Evolutionary conservation across 495 filamentous ascomycete genomes (phyloP).

Genomic region (Penicillium psychrofluorescens): DNA sequence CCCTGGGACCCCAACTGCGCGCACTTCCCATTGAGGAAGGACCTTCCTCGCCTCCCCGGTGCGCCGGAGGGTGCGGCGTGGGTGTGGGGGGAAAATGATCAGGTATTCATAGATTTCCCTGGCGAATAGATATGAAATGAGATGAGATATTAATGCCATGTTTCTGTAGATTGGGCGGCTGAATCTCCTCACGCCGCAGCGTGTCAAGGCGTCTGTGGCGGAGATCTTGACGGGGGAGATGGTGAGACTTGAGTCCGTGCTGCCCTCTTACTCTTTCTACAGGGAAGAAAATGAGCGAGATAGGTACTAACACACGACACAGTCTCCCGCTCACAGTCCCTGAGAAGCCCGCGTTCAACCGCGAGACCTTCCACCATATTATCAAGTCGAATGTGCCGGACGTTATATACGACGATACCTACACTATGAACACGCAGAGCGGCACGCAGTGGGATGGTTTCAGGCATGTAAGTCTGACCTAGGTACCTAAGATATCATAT

Average conservation of each 20-base stretch:
- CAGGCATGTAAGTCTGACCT: conserved; percentile 41
- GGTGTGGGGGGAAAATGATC: conserved; percentile 58
- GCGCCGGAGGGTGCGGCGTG: conserved; percentile 48
- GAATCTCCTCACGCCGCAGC: conserved; percentile 50
- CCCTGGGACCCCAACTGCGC: conserved; percentile 49
- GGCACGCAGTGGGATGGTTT: conserved; percentile 73
- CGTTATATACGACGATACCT: conserved; percentile 52
- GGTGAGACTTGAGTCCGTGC: conserved; percentile 36
- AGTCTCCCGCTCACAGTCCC: conserved; percentile 52
- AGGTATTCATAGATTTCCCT: conserved; percentile 16
- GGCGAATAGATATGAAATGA: not conserved
- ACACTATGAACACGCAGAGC: conserved; percentile 63
- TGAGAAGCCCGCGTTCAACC: conserved; percentile 39
- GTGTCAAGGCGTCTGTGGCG: conserved; percentile 41
- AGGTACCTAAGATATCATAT: too few relatives aligned
- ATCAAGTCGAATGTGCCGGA: conserved; percentile 37
- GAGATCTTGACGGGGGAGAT: conserved; percentile 51
- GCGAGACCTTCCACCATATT: conserved; percentile 44
- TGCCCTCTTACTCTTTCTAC: not conserved
- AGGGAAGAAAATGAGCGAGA: not conserved
- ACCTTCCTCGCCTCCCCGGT: conserved; percentile 40
- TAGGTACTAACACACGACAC: conserved; percentile 1
- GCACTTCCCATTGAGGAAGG: conserved; percentile 44
- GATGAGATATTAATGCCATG: too few relatives aligned
- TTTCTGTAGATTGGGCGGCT: conserved; percentile 39